These are phyloP conservation scores for Candida ponderosae DNA, from an alignment of 805 yeast species.

Conservation along the genomic window DNA sequence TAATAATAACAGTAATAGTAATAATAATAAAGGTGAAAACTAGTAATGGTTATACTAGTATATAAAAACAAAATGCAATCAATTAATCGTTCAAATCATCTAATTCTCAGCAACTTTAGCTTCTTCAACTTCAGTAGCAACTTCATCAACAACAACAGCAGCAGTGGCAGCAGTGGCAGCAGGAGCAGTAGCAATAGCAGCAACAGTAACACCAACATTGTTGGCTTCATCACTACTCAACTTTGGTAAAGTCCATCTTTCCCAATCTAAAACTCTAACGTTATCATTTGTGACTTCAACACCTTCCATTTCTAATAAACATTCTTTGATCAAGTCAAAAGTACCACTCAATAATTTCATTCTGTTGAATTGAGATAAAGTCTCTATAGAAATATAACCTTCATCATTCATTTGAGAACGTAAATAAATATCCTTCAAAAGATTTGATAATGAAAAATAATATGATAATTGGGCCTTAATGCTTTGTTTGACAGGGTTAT, in stretches of 20 bases:
- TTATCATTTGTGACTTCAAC: background rate
- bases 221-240: background rate
- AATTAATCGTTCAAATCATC: too few species aligned
- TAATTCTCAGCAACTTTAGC: background rate
- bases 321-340: background rate
- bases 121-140: too few species aligned
- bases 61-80: too few species aligned
- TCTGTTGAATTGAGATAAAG: constrained; percentile 67
- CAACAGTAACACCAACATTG: background rate
- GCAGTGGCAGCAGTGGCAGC: too few species aligned
- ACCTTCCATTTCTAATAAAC: background rate
- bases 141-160: background rate
- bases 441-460: constrained; percentile 82
- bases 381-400: constrained; percentile 62
- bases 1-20: too few species aligned
- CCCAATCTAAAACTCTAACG: background rate
- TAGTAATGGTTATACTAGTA: too few species aligned
- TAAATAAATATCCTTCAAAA: constrained; percentile 76
- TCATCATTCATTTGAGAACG: constrained; percentile 72
- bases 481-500: constrained; percentile 13
- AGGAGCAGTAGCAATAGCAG: too few species aligned
- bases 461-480: constrained; percentile 68
- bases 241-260: background rate
- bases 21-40: too few species aligned
- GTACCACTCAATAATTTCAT: constrained; percentile 51